Conservation (phyloP, 75 land plant genomes). For the Cupressus sempervirens region DNA sequence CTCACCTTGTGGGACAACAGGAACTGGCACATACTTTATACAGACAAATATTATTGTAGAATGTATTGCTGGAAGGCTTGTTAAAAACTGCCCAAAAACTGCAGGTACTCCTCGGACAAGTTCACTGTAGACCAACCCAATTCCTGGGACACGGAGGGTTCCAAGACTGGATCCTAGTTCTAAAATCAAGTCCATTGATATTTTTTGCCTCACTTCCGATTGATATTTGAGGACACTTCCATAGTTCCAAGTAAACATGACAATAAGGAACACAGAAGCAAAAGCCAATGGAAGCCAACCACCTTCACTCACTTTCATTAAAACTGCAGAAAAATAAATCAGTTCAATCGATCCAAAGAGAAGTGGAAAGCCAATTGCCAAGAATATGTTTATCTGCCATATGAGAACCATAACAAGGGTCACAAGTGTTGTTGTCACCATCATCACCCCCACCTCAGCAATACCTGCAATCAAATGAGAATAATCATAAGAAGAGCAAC, state of each 20-base stretch:
- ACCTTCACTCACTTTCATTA: conserved; percentile 74
- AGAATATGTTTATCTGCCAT: conserved; percentile 77
- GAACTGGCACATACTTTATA: conserved; percentile 92
- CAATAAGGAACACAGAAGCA: conserved; percentile 56
- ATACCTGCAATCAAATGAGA: conserved; percentile 53
- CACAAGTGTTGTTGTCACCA: conserved; percentile 77
- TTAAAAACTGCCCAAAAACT: conserved; percentile 75
- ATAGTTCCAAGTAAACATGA: conserved; percentile 98
- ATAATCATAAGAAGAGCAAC: not conserved
- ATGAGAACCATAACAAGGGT: conserved; percentile 93
- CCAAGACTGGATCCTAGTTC: conserved; percentile 89
- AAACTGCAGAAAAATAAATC: conserved; percentile 72
- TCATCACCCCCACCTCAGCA: conserved; percentile 93
- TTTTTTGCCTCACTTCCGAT: conserved; percentile 77
- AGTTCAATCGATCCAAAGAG: conserved; percentile 79
- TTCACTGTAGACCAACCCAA: conserved; percentile 87
- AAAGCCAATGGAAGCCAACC: conserved; percentile 97
- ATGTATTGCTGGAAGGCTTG: conserved; percentile 90
- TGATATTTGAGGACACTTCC: conserved; percentile 84
- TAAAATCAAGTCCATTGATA: conserved; percentile 84
- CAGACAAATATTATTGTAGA: conserved; percentile 87
- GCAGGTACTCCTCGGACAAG: conserved; percentile 93
- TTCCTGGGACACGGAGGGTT: conserved; percentile 80
- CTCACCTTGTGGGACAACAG: conserved; percentile 85
- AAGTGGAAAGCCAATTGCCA: conserved; percentile 63